Percentiles rank a stretch among this genome's conserved stretches.
Evolutionary conservation across 495 filamentous ascomycete genomes (phyloP).

Genomic region (Lindgomyces ingoldianus): DNA sequence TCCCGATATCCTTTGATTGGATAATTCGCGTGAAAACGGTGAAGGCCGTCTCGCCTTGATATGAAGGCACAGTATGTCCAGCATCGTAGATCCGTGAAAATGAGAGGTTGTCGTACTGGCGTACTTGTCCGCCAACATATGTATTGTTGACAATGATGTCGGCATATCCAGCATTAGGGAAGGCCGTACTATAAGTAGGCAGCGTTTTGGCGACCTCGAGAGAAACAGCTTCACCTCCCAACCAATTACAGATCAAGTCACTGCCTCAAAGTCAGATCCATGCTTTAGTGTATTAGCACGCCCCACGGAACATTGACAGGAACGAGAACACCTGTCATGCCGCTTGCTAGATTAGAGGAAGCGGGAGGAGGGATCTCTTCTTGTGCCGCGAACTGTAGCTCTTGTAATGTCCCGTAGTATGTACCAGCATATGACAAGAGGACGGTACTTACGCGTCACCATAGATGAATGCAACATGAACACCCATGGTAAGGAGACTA

Average conservation of each 20-base stretch:
- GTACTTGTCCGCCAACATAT: slow-evolving; percentile 45
- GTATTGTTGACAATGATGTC: slow-evolving; percentile 54
- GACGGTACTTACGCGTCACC: slow-evolving; percentile 39
- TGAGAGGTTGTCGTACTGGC: slow-evolving; percentile 48
- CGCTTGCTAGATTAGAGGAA: too few species aligned
- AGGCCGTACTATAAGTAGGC: slow-evolving; percentile 54
- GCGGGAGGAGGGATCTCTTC: too few species aligned
- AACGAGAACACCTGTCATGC: too few species aligned
- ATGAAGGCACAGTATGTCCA: slow-evolving; percentile 46
- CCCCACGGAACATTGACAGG: too few species aligned
- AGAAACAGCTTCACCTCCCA: slow-evolving; percentile 44
- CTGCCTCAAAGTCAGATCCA: slow-evolving; percentile 8
- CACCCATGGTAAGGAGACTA: slow-evolving; percentile 36
- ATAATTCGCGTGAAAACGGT: slow-evolving; percentile 46
- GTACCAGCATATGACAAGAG: too few species aligned
- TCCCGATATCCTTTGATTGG: slow-evolving; percentile 42
- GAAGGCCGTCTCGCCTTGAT: slow-evolving; percentile 49
- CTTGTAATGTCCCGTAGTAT: too few species aligned
- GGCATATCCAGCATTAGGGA: slow-evolving; percentile 52
- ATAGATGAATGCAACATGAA: slow-evolving; percentile 44
- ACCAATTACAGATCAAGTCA: slow-evolving; percentile 48
- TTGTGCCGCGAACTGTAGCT: too few species aligned
- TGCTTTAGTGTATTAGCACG: not conserved
- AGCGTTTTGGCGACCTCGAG: slow-evolving; percentile 32
- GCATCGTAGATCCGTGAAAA: slow-evolving; percentile 48